Conservation (phyloP, 2,329 filamentous ascomycete species). For the Epichloe sylvatica region DNA sequence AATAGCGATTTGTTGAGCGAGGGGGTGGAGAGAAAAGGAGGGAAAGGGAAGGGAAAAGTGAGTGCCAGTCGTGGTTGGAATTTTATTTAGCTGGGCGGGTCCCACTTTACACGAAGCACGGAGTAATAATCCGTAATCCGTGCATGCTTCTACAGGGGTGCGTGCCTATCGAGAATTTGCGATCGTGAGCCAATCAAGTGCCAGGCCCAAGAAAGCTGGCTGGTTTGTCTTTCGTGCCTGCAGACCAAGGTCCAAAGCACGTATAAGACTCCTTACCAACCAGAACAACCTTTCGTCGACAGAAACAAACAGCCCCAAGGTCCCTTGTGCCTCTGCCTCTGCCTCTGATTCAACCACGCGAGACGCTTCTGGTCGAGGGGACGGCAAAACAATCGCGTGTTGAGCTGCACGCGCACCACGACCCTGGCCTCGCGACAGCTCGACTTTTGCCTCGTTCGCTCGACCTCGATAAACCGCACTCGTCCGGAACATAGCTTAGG, state of each 20-base stretch:
- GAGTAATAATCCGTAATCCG: too few species aligned
- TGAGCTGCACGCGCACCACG: background rate
- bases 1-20: constrained; percentile 99
- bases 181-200: constrained; percentile 1
- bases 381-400: background rate
- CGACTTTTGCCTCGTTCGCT: background rate
- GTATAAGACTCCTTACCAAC: too few species aligned
- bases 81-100: constrained; percentile 14
- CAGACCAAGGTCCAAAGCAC: background rate
- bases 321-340: too few species aligned
- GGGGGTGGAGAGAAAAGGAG: constrained; percentile 40
- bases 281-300: too few species aligned
- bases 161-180: constrained; percentile 5
- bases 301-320: too few species aligned
- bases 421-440: background rate
- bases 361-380: background rate
- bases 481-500: background rate
- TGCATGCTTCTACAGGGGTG: constrained; percentile 1
- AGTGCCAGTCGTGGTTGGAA: constrained; percentile 4
- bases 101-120: background rate
- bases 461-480: constrained; percentile 3
- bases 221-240: background rate
- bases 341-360: background rate
- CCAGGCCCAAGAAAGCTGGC: background rate
- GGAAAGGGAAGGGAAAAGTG: constrained; percentile 12